Base-by-base conservation (phyloP, 768 basidiomycete species). In the Boletus eberwhitei region DNA sequence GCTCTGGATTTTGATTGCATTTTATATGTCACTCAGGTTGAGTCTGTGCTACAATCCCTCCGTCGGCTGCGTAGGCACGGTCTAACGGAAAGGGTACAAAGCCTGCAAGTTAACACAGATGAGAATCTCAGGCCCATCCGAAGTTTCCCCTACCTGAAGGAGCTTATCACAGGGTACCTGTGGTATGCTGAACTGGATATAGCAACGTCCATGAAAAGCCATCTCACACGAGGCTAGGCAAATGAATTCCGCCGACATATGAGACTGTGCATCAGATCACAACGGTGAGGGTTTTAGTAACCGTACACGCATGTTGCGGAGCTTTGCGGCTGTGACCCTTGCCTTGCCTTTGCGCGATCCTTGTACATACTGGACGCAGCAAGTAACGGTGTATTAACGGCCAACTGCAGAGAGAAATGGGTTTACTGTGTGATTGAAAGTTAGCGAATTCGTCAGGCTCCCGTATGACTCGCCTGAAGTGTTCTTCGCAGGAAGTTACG, bases 401-500 rank as follows among this genome's bases (percentile, higher is more conserved):
- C 3, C 19, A 14, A 37, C 6, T 24, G 9, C 6, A 2, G 24
- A 24, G 22, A 24, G 22, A 16, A 41, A 41, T 16, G 22, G 14
- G 22, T 19, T 3, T 11, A 38, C 11, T 12, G 19, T 19, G 11
- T 19, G n/a, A 26, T 26, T 26, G 24, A 26, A 26, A 13, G 12
- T 21, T 5, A 21, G 12, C 36, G 8, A 37, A 8, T 17, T 37
- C 3, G 5, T 39, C 2, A 5, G 39, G 39, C 3, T 21, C 39
- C 39, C 3, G 6, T 21, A 13, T n/a, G 37, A 5, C n/a, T 38
- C 37, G 0, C 31, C 31, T 32, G 31, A 32, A 31, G 31, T 11
- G 8, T 31, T 31, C 8, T 31, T 31, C 31, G 11, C 9, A 11
- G 31, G 9, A 31, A 6, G 31, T 31, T 11, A 11, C 9, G 84